Base-by-base conservation (phyloP, 176 grass and related monocot species). In the Typha latifolia region DNA sequence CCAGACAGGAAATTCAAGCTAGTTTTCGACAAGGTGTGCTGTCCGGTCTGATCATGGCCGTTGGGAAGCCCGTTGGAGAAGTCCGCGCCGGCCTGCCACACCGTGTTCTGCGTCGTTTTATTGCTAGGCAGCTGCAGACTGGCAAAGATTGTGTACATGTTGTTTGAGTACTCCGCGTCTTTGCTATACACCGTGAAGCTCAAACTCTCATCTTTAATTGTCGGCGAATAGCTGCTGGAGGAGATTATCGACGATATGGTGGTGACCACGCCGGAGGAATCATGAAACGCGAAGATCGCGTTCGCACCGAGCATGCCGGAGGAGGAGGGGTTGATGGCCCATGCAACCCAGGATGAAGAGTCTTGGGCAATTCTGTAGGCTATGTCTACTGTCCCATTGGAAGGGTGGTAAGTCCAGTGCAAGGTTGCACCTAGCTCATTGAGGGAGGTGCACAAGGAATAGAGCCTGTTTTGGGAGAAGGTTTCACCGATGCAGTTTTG, bases 391-490 rank as follows among this genome's bases (percentile, higher is more conserved):
- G 94, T 93, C 57, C 67, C 62, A 67, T 93, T 93, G 59, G 4
- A 67, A 4, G 85, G n/a, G 73, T 97, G 76, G 85, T 93, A 83
- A 47, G 85, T 85, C 89, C 89, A 99, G 86, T 99, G 74, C 19
- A 99, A 71, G 70, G 52, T 77, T 32, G 94, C 80, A 52, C 73
- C 49, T 10, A 99, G 86, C 74, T 66, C 48, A 0, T 70, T 43
- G 15, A 99, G 47, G 26, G 56, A 3, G 89, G 51, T 87, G 76
- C 94, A 93, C 61, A 19, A 4, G 2, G 10, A 16, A 68, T 79
- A 99, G 7, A 63, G 43, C 18, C 70, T 78, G 14, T 88, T 85
- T 22, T 24, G 32, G 56, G 79, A 72, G 83, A 99, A 92, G 27
- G 66, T 63, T 43, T 79, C 73, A 1, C 64, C 61, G 43, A 51